phyloP scores from a whole-genome alignment of 805 yeast species.

The Sugiyamaella floridensis region DNA sequence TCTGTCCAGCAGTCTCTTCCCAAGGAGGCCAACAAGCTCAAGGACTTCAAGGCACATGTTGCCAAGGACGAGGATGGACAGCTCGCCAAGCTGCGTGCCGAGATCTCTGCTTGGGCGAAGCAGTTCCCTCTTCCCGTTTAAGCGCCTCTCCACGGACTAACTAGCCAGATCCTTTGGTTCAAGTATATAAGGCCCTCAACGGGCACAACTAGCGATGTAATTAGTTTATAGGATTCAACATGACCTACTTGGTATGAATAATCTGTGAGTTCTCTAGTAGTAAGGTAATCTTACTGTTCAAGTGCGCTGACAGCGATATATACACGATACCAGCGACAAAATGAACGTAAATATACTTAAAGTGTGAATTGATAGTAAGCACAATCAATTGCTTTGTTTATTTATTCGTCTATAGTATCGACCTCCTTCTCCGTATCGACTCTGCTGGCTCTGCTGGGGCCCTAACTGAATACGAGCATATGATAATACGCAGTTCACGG shows the following conservation, averaged over 20 bases:
- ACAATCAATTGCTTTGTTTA: too few species aligned
- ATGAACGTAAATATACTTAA: too few species aligned
- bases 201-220: background rate
- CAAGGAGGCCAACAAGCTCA: slow-evolving; percentile 86
- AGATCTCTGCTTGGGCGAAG: slow-evolving; percentile 80
- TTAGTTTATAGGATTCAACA: background rate
- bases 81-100: slow-evolving; percentile 59
- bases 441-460: too few species aligned
- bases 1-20: slow-evolving; percentile 74
- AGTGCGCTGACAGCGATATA: too few species aligned
- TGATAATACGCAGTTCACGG: background rate
- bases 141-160: slow-evolving; percentile 3
- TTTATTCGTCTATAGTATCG: too few species aligned
- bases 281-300: too few species aligned
- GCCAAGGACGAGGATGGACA: slow-evolving; percentile 59
- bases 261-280: too few species aligned
- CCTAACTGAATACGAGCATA: too few species aligned
- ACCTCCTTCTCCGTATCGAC: too few species aligned
- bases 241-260: background rate
- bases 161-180: background rate
- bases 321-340: too few species aligned
- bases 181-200: background rate
- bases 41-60: slow-evolving; percentile 86
- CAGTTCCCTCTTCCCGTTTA: slow-evolving; percentile 38
- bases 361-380: too few species aligned